phyloP scores from a whole-genome alignment of 208 protist genomes.

The Acanthamoeba castellanii region DNA sequence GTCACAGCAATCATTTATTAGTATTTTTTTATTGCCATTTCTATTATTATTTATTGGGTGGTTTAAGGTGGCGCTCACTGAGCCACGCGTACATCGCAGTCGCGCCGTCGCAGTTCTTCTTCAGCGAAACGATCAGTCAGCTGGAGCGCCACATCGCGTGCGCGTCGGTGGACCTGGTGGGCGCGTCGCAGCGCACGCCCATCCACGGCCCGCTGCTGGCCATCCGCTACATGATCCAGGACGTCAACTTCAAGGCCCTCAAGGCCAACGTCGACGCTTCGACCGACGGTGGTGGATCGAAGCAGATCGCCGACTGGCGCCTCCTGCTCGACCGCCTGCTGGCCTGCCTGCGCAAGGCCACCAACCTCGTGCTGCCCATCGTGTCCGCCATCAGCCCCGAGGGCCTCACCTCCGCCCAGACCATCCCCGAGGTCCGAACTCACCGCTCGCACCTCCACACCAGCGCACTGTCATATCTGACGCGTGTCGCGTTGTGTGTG shows the following conservation, averaged over 20 bases:
- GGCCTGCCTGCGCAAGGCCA: slow-evolving; percentile 2
- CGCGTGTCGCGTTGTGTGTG: background rate
- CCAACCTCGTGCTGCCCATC: slow-evolving; percentile 52
- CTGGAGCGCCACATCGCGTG: slow-evolving; percentile 22
- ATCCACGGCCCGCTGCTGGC: slow-evolving; percentile 56
- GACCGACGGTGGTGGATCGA: no score
- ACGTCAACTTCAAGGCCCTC: slow-evolving; percentile 63
- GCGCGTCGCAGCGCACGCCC: slow-evolving; percentile 21
- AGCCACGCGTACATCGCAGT: background rate
- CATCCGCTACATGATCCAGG: slow-evolving; percentile 66
- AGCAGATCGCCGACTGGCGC: slow-evolving; percentile 50
- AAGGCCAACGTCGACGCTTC: no score
- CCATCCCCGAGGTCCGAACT: slow-evolving; percentile 42
- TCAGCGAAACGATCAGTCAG: slow-evolving; percentile 8
- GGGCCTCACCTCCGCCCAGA: slow-evolving; percentile 29
- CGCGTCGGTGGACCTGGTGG: slow-evolving; percentile 6
- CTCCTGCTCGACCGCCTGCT: background rate
- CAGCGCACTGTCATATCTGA: background rate
- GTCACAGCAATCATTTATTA: no score
- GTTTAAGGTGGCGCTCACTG: background rate
- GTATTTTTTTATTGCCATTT: no score
- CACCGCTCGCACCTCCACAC: no score
- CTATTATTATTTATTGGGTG: no score
- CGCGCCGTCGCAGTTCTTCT: slow-evolving; percentile 32
- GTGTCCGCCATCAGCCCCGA: slow-evolving; percentile 48